Conservation (phyloP, 805 yeast species). For the Suhomyces sp. region DNA sequence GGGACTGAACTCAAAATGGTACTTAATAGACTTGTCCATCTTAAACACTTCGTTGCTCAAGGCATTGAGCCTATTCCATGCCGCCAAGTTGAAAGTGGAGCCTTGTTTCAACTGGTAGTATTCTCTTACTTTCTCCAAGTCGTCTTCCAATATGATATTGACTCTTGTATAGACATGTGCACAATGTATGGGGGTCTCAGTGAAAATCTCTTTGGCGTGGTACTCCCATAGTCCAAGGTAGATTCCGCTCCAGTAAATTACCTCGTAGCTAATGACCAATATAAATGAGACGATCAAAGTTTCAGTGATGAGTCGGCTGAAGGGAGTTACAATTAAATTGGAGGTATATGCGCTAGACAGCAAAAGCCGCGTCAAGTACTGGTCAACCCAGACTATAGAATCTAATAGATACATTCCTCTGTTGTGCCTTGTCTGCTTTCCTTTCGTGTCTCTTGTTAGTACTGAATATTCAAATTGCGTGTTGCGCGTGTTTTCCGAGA, state of each 20-base stretch:
- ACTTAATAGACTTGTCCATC: constrained; percentile 37
- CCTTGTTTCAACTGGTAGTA: constrained; percentile 28
- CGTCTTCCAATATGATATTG: constrained; percentile 29
- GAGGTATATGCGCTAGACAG: constrained; percentile 19
- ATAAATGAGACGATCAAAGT: constrained; percentile 22
- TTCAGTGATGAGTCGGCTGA: constrained; percentile 31
- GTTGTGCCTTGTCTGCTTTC: no score
- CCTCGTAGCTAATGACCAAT: constrained; percentile 33
- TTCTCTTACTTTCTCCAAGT: constrained; percentile 18
- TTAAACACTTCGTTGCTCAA: constrained; percentile 18
- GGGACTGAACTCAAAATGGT: constrained; percentile 77
- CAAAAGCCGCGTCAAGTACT: constrained; percentile 5
- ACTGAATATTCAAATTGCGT: no score
- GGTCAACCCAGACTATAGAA: not conserved
- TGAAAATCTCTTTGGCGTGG: constrained; percentile 58
- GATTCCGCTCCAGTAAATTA: constrained; percentile 43
- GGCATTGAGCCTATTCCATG: constrained; percentile 19
- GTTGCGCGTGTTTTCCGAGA: constrained; percentile 6
- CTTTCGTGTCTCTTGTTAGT: no score
- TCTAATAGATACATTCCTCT: constrained; percentile 1
- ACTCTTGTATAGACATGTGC: constrained; percentile 65
- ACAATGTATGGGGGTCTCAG: constrained; percentile 75
- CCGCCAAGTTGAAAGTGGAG: constrained; percentile 24
- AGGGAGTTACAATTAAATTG: constrained; percentile 21
- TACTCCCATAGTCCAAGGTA: constrained; percentile 45